These are phyloP conservation scores for Paracorniculantispora psalliotae DNA, from an alignment of 2,329 filamentous ascomycete genomes.

Conservation along the genomic window DNA sequence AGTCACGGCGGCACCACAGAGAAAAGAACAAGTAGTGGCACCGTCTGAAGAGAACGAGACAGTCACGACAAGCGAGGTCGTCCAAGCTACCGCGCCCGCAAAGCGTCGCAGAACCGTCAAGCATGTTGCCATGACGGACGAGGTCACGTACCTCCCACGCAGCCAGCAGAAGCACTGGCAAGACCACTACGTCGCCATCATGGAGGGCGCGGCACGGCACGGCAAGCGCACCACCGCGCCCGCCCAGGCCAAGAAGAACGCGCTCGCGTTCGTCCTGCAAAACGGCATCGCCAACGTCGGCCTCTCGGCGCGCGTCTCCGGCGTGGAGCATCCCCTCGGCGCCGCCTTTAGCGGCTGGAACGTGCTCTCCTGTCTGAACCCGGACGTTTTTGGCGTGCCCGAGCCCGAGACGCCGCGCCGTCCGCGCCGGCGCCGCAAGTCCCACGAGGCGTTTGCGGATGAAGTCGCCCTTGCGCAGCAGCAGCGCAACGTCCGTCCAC, in stretches of 20 bases:
- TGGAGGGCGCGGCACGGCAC: conserved; percentile 36
- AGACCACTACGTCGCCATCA: conserved; percentile 47
- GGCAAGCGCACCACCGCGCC: conserved; percentile 20
- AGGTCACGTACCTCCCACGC: conserved; percentile 30
- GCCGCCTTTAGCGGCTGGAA: conserved; percentile 33
- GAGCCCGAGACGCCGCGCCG: conserved; percentile 17
- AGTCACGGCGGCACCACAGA: background rate
- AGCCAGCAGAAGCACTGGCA: conserved; percentile 37
- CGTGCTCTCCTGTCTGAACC: background rate
- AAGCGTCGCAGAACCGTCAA: background rate
- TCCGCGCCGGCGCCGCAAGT: conserved; percentile 36
- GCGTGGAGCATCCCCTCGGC: conserved; percentile 39
- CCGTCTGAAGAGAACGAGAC: conserved; percentile 15
- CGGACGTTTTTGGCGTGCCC: conserved; percentile 26
- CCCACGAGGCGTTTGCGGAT: conserved; percentile 39
- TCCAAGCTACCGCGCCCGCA: conserved; percentile 14
- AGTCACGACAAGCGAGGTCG: conserved; percentile 19
- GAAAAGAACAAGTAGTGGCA: background rate
- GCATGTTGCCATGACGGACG: conserved; percentile 25
- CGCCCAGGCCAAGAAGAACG: conserved; percentile 36
- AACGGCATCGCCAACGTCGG: conserved; percentile 33
- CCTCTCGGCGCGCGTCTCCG: conserved; percentile 17
- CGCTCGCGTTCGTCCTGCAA: conserved; percentile 25
- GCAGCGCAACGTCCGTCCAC: conserved; percentile 2
- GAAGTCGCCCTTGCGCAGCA: conserved; percentile 23